Percentiles rank a stretch among this genome's conserved stretches.
phyloP scores from a whole-genome alignment of 1,284 basidiomycete species.

The Mycena sp. region DNA sequence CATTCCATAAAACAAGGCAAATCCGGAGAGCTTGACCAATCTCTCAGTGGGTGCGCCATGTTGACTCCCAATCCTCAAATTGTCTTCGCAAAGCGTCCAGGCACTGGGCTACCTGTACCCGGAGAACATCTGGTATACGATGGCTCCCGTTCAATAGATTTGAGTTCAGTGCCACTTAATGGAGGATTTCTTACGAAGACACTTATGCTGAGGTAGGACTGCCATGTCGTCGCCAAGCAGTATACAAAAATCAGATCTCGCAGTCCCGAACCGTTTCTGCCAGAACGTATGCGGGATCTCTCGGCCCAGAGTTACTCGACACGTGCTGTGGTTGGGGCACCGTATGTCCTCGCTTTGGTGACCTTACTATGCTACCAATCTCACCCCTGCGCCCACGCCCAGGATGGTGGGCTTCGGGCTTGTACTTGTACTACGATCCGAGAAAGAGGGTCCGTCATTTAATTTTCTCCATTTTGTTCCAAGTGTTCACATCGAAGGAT shows the following conservation, averaged over 20 bases:
- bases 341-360: not conserved
- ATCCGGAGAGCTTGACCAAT: too few species aligned
- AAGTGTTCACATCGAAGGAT: not conserved
- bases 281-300: constrained; percentile 35
- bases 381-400: too few species aligned
- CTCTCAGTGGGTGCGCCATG: too few species aligned
- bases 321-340: constrained; percentile 13
- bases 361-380: too few species aligned
- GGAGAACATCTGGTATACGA: constrained; percentile 59
- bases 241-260: not conserved
- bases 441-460: constrained; percentile 22
- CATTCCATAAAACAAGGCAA: too few species aligned
- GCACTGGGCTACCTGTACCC: constrained; percentile 55
- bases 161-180: constrained; percentile 56
- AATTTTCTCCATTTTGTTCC: not conserved
- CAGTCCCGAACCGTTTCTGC: constrained; percentile 30
- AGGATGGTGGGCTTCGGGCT: constrained; percentile 35
- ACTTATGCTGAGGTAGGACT: constrained; percentile 42
- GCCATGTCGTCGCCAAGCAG: not conserved
- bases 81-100: constrained; percentile 1
- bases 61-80: constrained; percentile 6
- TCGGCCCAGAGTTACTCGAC: constrained; percentile 31
- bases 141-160: constrained; percentile 55
- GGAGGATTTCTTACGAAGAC: constrained; percentile 64
- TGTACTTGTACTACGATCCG: constrained; percentile 33